Base-by-base conservation (phyloP, 2,329 filamentous ascomycete genomes). In the Botrytis aclada region DNA sequence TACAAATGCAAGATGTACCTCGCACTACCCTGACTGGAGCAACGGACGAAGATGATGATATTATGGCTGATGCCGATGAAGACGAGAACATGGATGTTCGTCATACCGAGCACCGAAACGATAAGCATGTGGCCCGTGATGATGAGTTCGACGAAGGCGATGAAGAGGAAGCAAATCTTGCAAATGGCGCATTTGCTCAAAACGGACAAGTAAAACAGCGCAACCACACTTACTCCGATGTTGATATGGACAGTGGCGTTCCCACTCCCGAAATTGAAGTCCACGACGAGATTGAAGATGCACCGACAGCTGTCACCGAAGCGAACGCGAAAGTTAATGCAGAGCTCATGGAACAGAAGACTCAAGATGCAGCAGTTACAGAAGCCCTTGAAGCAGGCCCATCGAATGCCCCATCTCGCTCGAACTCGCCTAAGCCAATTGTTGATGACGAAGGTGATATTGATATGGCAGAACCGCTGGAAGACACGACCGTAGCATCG, bases 121-220 rank as follows among this genome's bases (percentile, higher is more conserved):
- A 98, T 76, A 90, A 94, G 81, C 90, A 88, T 66, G 87, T 94
- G 39, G 88, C 90, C 70, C 89, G 93, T 73, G 89, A 93, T 12
- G 93, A 92, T 77, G 95, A 98, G 80, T 89, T 95, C 61, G 93
- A 94, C 74, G 93, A 96, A 61, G 97, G 93, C 76, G 94, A 97
- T 74, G 94, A 97, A 74, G 95, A 98, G 78, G 94, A 97, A 18
- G 89, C 94, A 82, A 88, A 88, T 60, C 85, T 85, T 60, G 87
- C 88, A 54, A 93, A 96, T 77, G 95, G 94, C 25, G 87, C 94
- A 58, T 79, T 78, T 64, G 82, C 82, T 47, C 81, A 83, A 45
- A 86, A 84, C 43, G 85, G 83, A 41, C 84, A 82, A 72, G 84
- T 85, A 76, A 85, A 86, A 29, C 84, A 84, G 32, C 84, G 87